Conservation (phyloP, 1,139 yeast species). For the Candida sp. region DNA sequence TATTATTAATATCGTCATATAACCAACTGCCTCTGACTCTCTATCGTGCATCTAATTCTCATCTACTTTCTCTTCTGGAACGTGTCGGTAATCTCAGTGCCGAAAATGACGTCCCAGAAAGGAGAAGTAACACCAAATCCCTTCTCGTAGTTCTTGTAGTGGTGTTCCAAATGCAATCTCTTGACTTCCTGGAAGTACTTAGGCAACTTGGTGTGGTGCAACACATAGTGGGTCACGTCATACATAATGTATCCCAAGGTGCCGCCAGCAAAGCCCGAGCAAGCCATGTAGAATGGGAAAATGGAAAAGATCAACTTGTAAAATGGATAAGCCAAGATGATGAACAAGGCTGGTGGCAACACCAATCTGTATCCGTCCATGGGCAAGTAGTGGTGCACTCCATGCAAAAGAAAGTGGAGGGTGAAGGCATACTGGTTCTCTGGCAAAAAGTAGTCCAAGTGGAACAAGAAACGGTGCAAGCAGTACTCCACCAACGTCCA, state of each 20-base stretch:
- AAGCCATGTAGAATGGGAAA: conserved; percentile 52
- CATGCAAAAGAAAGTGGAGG: conserved; percentile 89
- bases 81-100: conserved; percentile 57
- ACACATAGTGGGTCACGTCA: conserved; percentile 83
- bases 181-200: conserved; percentile 75
- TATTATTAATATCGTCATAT: neutral
- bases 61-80: conserved; percentile 14
- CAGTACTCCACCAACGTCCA: conserved; percentile 94
- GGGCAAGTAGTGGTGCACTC: conserved; percentile 96
- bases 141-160: conserved; percentile 93
- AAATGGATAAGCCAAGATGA: conserved; percentile 48
- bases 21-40: neutral
- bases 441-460: conserved; percentile 85
- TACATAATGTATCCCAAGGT: conserved; percentile 90
- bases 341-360: conserved; percentile 90
- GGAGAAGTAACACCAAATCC: conserved; percentile 96
- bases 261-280: conserved; percentile 86
- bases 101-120: conserved; percentile 94
- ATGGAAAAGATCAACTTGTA: conserved; percentile 40
- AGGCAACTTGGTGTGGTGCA: conserved; percentile 90
- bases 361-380: conserved; percentile 95
- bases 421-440: conserved; percentile 76
- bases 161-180: conserved; percentile 95
- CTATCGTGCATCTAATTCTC: neutral
- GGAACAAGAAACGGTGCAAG: conserved; percentile 92